A percentile compares a stretch with the other conserved stretches of the same genome.
Evolutionary conservation across 129 eudicot species (phyloP).

Genomic region (Artemisia tridentata): DNA sequence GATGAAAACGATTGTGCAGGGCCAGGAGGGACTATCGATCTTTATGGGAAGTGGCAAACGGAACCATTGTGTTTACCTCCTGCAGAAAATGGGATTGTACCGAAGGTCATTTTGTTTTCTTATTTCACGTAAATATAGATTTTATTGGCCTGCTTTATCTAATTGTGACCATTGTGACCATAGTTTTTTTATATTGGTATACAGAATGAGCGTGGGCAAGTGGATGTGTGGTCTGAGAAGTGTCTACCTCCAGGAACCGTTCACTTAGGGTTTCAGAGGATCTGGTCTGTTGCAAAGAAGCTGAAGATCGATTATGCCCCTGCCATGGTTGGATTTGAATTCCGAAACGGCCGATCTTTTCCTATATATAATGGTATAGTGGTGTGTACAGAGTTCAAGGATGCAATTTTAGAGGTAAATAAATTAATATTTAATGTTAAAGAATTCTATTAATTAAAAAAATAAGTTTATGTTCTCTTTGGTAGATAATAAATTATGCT

Average conservation of each 20-base stretch:
- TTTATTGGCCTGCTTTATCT: not conserved
- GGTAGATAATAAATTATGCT: not conserved
- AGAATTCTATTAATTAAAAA: not conserved
- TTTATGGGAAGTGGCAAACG: conserved; percentile 94
- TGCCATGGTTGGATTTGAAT: conserved; percentile 98
- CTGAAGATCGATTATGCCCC: conserved; percentile 76
- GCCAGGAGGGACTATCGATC: conserved; percentile 42
- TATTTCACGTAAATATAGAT: not conserved
- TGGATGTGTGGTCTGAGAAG: conserved; percentile 95
- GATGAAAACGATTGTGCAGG: conserved; percentile 51
- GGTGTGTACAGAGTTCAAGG: conserved; percentile 81
- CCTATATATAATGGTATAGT: conserved; percentile 88
- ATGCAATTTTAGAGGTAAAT: conserved; percentile 77
- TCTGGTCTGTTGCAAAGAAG: conserved; percentile 63
- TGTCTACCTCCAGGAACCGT: conserved; percentile 98
- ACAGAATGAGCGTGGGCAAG: conserved; percentile 95
- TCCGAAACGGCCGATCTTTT: conserved; percentile 69
- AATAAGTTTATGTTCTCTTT: not conserved
- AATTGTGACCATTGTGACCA: conserved; percentile 13
- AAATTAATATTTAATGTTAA: not conserved
- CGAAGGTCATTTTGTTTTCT: conserved; percentile 48
- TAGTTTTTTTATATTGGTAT: conserved; percentile 7
- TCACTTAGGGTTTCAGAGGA: conserved; percentile 76
- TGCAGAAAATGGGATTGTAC: conserved; percentile 88
- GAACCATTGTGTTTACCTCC: conserved; percentile 69